phyloP scores from a whole-genome alignment of 2,329 filamentous ascomycete genomes.

The Coniella vitis region DNA sequence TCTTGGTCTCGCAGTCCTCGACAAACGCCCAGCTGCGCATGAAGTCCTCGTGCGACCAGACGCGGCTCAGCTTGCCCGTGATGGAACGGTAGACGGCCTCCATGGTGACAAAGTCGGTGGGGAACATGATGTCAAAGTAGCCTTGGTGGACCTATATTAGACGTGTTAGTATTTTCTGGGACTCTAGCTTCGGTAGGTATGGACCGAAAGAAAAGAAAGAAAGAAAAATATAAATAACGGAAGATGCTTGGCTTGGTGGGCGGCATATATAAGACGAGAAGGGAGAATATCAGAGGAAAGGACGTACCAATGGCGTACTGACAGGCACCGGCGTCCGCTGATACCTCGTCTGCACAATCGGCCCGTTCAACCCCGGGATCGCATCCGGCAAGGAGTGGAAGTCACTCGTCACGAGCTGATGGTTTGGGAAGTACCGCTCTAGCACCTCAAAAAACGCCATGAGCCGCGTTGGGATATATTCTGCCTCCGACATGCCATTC shows the following conservation, averaged over 20 bases:
- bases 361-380: slow-evolving; percentile 78
- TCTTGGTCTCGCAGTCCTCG: slow-evolving; percentile 80
- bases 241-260: too few relatives aligned
- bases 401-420: slow-evolving; percentile 82
- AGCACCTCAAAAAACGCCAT: slow-evolving; percentile 97
- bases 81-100: slow-evolving; percentile 89
- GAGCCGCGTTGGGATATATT: slow-evolving; percentile 89
- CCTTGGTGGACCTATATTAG: slow-evolving; percentile 77
- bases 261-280: too few relatives aligned
- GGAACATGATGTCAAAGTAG: slow-evolving; percentile 98
- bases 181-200: neutral
- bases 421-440: slow-evolving; percentile 79
- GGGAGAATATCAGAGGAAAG: neutral
- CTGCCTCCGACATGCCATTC: slow-evolving; percentile 69
- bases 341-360: slow-evolving; percentile 93
- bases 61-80: slow-evolving; percentile 83
- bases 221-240: too few relatives aligned
- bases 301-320: slow-evolving; percentile 71
- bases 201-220: too few relatives aligned
- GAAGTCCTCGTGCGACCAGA: slow-evolving; percentile 84
- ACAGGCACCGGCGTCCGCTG: slow-evolving; percentile 83
- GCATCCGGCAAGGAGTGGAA: slow-evolving; percentile 83
- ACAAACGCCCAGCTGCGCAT: slow-evolving; percentile 83
- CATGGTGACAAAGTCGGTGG: slow-evolving; percentile 86
- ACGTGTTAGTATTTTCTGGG: neutral